A percentile compares a stretch with the other conserved stretches of the same genome.
Conservation (phyloP, 2,329 filamentous ascomycete genomes). For the Penicillium aurantiogriseum region DNA sequence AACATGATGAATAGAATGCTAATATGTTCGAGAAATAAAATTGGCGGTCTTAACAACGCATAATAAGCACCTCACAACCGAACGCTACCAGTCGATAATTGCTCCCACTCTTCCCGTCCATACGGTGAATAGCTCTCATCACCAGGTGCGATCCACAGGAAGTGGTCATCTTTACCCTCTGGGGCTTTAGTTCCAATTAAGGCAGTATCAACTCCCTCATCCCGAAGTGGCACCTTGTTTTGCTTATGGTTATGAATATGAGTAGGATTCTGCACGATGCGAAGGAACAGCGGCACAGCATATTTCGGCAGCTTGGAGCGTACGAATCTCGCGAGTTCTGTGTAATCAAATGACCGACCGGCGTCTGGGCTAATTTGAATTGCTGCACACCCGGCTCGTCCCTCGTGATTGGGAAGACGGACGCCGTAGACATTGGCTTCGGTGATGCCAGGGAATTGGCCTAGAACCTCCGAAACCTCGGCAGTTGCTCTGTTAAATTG, state of each 20-base stretch:
- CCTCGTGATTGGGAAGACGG: conserved; percentile 63
- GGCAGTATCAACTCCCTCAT: conserved; percentile 63
- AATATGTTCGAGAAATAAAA: too few species aligned
- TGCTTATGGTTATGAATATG: conserved; percentile 71
- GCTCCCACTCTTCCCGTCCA: conserved; percentile 58
- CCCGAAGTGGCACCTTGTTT: conserved; percentile 69
- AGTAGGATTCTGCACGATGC: conserved; percentile 52
- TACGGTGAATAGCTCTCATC: conserved; percentile 60
- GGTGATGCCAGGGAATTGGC: conserved; percentile 56
- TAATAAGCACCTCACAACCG: conserved; percentile 39
- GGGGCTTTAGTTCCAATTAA: conserved; percentile 47
- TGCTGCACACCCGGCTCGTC: conserved; percentile 63
- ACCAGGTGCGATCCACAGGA: conserved; percentile 52
- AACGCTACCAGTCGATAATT: conserved; percentile 46
- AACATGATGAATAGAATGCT: too few species aligned
- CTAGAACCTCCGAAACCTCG: conserved; percentile 65
- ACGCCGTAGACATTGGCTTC: conserved; percentile 73
- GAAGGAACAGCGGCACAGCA: conserved; percentile 71
- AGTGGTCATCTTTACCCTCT: conserved; percentile 45
- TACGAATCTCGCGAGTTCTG: conserved; percentile 58
- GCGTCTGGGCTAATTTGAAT: conserved; percentile 54
- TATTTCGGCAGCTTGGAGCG: conserved; percentile 65
- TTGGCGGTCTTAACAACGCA: too few species aligned
- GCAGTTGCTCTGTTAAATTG: conserved; percentile 48
- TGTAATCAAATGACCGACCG: conserved; percentile 57